Evolutionary conservation across 2,329 filamentous ascomycete species (phyloP).

Genomic region (Penicillium sp.): DNA sequence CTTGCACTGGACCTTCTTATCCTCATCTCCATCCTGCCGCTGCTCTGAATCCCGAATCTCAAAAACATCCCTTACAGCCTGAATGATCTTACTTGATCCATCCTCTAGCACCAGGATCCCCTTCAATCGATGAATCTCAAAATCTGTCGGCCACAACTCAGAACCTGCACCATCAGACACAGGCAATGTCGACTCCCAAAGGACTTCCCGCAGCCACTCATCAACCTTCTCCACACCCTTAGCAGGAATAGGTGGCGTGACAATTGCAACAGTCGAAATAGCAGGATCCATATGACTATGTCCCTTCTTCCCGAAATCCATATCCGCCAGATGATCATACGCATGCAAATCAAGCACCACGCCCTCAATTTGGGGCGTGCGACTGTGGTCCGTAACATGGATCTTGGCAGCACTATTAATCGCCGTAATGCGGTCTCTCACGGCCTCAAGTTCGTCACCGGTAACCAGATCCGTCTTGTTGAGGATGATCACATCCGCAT

Average conservation of each 20-base stretch:
- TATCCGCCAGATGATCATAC: constrained; percentile 75
- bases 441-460: constrained; percentile 64
- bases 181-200: constrained; percentile 67
- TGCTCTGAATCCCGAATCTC: constrained; percentile 71
- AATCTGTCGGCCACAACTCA: constrained; percentile 39
- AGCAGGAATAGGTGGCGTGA: constrained; percentile 59
- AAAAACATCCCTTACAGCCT: constrained; percentile 91
- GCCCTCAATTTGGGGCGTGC: constrained; percentile 79
- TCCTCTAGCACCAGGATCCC: constrained; percentile 68
- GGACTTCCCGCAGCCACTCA: constrained; percentile 74
- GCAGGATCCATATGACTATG: constrained; percentile 89
- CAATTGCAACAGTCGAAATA: constrained; percentile 78
- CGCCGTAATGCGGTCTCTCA: constrained; percentile 69
- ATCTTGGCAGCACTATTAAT: constrained; percentile 91
- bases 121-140: constrained; percentile 88
- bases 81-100: constrained; percentile 72
- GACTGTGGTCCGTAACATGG: constrained; percentile 75
- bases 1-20: constrained; percentile 36
- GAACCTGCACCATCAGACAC: constrained; percentile 3
- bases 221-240: constrained; percentile 67
- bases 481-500: constrained; percentile 90
- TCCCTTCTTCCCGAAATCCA: constrained; percentile 72
- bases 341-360: constrained; percentile 87
- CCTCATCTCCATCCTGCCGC: constrained; percentile 17
- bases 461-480: constrained; percentile 90